These are phyloP conservation scores for Torulaspora globosa DNA, from an alignment of 1,139 yeast species.

Conservation along the genomic window DNA sequence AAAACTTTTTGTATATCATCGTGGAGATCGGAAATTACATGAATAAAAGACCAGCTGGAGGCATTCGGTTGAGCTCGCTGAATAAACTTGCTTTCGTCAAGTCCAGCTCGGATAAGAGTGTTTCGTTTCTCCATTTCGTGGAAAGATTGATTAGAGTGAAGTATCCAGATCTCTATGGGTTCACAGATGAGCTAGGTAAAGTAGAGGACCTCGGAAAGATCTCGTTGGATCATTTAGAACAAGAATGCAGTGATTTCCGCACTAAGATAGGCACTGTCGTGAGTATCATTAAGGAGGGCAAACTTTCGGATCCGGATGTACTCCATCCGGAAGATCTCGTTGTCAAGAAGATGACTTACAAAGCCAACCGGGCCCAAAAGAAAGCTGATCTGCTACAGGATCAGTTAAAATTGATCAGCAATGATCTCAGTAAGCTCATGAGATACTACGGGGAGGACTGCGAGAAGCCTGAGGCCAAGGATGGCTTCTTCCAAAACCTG, in stretches of 20 bases:
- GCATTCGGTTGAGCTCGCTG: slow-evolving; percentile 77
- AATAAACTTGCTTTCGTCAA: slow-evolving; percentile 83
- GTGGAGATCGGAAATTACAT: slow-evolving; percentile 87
- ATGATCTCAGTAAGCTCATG: slow-evolving; percentile 61
- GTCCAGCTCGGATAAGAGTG: slow-evolving; percentile 66
- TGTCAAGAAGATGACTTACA: slow-evolving; percentile 50
- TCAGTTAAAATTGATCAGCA: slow-evolving; percentile 53
- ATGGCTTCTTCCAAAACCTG: slow-evolving; percentile 68
- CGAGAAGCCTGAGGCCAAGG: slow-evolving; percentile 55
- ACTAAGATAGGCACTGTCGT: slow-evolving; percentile 51
- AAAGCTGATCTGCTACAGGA: slow-evolving; percentile 55
- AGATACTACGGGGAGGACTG: slow-evolving; percentile 79
- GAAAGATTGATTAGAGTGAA: slow-evolving; percentile 73
- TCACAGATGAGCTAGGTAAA: slow-evolving; percentile 70
- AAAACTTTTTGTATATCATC: slow-evolving; percentile 67
- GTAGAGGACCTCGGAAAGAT: slow-evolving; percentile 62
- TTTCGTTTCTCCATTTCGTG: slow-evolving; percentile 81
- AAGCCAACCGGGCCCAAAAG: slow-evolving; percentile 53
- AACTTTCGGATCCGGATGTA: slow-evolving; percentile 58
- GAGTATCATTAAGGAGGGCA: slow-evolving; percentile 62
- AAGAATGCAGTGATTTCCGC: slow-evolving; percentile 64
- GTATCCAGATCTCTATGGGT: slow-evolving; percentile 72
- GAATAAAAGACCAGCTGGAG: slow-evolving; percentile 88
- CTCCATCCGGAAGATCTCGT: slow-evolving; percentile 80
- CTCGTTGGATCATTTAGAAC: slow-evolving; percentile 69